Conservation (phyloP, 257 asterid species). For the Rubia yunnanensis region DNA sequence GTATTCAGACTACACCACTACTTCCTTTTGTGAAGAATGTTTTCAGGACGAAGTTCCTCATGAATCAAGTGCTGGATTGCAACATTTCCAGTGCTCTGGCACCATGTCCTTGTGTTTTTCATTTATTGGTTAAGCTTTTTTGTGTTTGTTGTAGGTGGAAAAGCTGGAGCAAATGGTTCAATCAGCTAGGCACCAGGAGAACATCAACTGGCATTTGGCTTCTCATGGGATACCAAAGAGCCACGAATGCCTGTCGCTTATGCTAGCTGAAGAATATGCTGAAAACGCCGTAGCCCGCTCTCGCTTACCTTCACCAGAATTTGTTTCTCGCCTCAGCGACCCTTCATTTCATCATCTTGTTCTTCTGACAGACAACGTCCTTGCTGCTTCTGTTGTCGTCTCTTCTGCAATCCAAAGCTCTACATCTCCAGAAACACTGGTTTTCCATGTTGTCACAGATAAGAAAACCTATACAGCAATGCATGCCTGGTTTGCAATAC, state of each 20-base stretch:
- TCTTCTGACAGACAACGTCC: constrained; percentile 77
- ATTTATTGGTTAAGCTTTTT: constrained; percentile 5
- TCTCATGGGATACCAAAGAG: constrained; percentile 65
- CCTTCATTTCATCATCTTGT: constrained; percentile 59
- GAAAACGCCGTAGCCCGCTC: constrained; percentile 69
- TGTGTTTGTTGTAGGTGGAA: constrained; percentile 32
- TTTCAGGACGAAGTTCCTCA: neutral
- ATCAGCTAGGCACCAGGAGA: constrained; percentile 54
- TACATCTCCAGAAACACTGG: constrained; percentile 42
- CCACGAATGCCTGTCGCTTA: constrained; percentile 68
- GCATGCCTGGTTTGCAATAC: constrained; percentile 89
- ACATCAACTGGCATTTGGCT: constrained; percentile 72
- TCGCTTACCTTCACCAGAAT: constrained; percentile 61
- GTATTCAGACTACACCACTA: neutral
- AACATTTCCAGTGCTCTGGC: neutral
- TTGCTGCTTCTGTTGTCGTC: constrained; percentile 82
- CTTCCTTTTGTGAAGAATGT: neutral
- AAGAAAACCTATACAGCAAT: constrained; percentile 70
- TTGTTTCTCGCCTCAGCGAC: constrained; percentile 48
- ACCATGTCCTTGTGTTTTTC: neutral
- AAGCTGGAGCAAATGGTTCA: constrained; percentile 57
- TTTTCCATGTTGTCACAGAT: constrained; percentile 77
- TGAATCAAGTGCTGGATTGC: neutral
- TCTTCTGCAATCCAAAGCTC: constrained; percentile 55
- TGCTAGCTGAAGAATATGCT: constrained; percentile 73